Percentiles rank a stretch among this genome's conserved stretches.
Conservation (phyloP, 2,329 filamentous ascomycete genomes). For the Fusarium liriodendri region DNA sequence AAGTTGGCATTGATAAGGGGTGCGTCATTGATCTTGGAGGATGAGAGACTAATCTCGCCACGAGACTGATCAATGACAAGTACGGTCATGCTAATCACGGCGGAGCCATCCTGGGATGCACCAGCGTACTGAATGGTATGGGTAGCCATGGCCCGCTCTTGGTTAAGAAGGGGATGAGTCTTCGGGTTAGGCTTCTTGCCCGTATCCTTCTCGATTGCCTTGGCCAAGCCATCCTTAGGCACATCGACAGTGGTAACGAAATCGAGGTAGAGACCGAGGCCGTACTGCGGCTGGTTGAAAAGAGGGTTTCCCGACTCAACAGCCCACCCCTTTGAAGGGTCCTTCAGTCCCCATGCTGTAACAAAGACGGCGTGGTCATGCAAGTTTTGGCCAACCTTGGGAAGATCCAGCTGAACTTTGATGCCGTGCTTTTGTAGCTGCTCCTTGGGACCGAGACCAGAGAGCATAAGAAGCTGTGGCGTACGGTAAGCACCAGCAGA, state of each 20-base stretch:
- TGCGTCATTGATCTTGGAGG: neutral
- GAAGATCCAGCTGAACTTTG: neutral
- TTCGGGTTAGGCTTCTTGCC: neutral
- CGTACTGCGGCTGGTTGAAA: neutral
- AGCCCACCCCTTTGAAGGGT: neutral
- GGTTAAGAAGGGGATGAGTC: neutral
- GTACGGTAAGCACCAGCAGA: constrained; percentile 50
- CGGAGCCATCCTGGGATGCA: neutral
- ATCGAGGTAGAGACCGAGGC: neutral
- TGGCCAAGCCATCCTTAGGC: neutral
- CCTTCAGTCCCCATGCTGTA: neutral
- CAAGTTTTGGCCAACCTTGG: neutral
- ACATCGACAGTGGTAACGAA: neutral
- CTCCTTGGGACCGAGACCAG: constrained; percentile 49
- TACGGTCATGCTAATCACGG: neutral
- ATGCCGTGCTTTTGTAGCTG: constrained; percentile 18
- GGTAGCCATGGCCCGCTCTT: neutral
- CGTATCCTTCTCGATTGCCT: neutral
- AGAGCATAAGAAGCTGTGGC: constrained; percentile 52
- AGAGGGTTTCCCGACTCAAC: neutral
- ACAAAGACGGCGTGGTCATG: neutral
- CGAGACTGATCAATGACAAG: neutral
- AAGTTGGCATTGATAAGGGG: neutral
- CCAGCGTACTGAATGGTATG: neutral
- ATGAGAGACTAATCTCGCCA: neutral